Evolutionary conservation across 2,329 filamentous ascomycete genomes (phyloP).

Genomic region (Monosporascus ibericus): DNA sequence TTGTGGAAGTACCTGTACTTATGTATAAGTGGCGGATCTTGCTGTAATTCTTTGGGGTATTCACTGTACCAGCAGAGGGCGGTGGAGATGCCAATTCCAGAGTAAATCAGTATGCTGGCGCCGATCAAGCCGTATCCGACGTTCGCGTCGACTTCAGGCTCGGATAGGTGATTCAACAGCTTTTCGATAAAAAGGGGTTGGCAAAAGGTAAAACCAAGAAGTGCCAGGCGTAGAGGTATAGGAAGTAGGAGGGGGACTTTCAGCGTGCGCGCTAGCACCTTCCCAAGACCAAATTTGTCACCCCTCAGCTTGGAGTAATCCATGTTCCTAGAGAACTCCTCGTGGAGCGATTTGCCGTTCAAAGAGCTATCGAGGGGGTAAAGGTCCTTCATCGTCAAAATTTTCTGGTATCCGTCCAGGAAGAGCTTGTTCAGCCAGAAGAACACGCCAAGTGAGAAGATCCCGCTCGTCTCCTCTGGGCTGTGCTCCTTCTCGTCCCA

Average conservation of each 20-base stretch:
- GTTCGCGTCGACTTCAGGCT: slow-evolving; percentile 14
- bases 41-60: no score
- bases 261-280: slow-evolving; percentile 23
- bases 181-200: slow-evolving; percentile 37
- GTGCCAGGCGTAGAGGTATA: slow-evolving; percentile 29
- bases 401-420: slow-evolving; percentile 24
- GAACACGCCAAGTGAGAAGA: slow-evolving; percentile 24
- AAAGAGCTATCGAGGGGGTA: slow-evolving; percentile 21
- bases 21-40: neutral
- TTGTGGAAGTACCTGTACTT: slow-evolving; percentile 16
- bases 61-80: slow-evolving; percentile 28
- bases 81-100: slow-evolving; percentile 30
- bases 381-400: slow-evolving; percentile 26
- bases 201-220: slow-evolving; percentile 35
- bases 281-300: slow-evolving; percentile 22
- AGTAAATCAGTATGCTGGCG: slow-evolving; percentile 4
- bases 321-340: slow-evolving; percentile 4
- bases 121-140: slow-evolving; percentile 5
- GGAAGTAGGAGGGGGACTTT: slow-evolving; percentile 28
- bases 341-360: slow-evolving; percentile 12
- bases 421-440: slow-evolving; percentile 28
- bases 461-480: slow-evolving; percentile 25
- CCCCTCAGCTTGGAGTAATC: slow-evolving; percentile 7
- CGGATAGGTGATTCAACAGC: slow-evolving; percentile 27
- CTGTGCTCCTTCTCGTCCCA: slow-evolving; percentile 34